These are phyloP conservation scores for Zygosaccharomyces sapae DNA, from an alignment of 1,139 yeast species.

Conservation along the genomic window DNA sequence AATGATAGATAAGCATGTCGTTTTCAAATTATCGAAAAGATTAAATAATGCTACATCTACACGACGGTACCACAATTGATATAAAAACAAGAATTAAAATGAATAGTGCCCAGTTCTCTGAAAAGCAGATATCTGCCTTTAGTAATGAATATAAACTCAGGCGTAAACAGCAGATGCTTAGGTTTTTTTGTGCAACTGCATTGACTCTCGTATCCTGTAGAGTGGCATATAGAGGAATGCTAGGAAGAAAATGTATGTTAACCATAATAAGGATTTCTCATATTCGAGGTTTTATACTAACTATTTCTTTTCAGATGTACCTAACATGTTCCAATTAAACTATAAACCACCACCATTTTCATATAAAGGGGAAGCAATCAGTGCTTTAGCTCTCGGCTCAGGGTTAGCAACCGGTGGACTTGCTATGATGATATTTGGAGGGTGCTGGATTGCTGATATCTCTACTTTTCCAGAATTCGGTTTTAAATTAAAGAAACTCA, in stretches of 20 bases:
- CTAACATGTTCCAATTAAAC: slow-evolving; percentile 78
- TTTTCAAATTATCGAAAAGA: background rate
- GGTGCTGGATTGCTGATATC: slow-evolving; percentile 76
- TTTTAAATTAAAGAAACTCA: slow-evolving; percentile 54
- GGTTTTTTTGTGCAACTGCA: slow-evolving; percentile 69
- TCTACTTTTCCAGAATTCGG: slow-evolving; percentile 69
- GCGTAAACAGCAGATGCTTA: slow-evolving; percentile 65
- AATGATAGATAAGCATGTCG: background rate
- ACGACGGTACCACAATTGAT: background rate
- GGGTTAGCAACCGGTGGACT: slow-evolving; percentile 68
- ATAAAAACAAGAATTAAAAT: background rate
- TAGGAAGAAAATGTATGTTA: slow-evolving; percentile 59
- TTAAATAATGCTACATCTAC: background rate
- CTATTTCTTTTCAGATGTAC: slow-evolving; percentile 44
- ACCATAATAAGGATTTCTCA: background rate
- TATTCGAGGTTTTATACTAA: slow-evolving; percentile 14
- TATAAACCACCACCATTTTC: slow-evolving; percentile 82
- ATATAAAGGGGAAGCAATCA: slow-evolving; percentile 77
- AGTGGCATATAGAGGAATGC: slow-evolving; percentile 69
- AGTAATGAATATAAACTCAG: slow-evolving; percentile 43
- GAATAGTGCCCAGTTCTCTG: slow-evolving; percentile 2
- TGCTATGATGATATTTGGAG: slow-evolving; percentile 69
- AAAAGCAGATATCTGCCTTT: slow-evolving; percentile 19
- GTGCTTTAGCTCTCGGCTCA: slow-evolving; percentile 81
- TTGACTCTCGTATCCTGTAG: slow-evolving; percentile 69